Conservation (phyloP, 78 protist species). For the Tieghemostelium lacteum region DNA sequence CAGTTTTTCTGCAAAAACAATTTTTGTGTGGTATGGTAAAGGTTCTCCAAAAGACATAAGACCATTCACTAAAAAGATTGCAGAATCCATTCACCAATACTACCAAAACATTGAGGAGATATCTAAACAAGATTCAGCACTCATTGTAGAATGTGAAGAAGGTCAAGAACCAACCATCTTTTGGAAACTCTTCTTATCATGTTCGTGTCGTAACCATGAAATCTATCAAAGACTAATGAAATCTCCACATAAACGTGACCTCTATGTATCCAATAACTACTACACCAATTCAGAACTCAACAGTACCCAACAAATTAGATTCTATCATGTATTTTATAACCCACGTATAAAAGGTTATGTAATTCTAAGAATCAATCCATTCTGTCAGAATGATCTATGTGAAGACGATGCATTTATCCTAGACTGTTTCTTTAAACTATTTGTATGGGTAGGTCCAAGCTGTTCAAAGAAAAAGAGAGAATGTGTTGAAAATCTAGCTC, state of each 20-base stretch:
- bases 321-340: constrained; percentile 50
- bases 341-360: constrained; percentile 19
- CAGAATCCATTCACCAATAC: constrained; percentile 10
- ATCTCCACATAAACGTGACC: not conserved
- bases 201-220: not conserved
- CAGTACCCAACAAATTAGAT: not conserved
- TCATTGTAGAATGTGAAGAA: constrained; percentile 29
- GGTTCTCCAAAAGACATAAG: constrained; percentile 11
- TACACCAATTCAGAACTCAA: not conserved
- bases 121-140: constrained; percentile 1
- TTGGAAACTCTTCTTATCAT: constrained; percentile 49
- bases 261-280: not conserved
- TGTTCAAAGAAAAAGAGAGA: constrained; percentile 67
- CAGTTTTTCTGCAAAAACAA: constrained; percentile 11
- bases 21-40: constrained; percentile 53
- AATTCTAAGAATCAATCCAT: constrained; percentile 26
- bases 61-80: not conserved
- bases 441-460: constrained; percentile 59
- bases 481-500: constrained; percentile 8
- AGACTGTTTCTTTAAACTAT: constrained; percentile 21
- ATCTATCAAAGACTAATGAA: not conserved
- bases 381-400: constrained; percentile 60
- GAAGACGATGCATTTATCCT: constrained; percentile 59
- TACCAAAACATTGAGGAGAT: constrained; percentile 12
- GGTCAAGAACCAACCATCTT: constrained; percentile 43